Conservation (phyloP, 2,329 filamentous ascomycete species). For the Hymenoscyphus occultus region DNA sequence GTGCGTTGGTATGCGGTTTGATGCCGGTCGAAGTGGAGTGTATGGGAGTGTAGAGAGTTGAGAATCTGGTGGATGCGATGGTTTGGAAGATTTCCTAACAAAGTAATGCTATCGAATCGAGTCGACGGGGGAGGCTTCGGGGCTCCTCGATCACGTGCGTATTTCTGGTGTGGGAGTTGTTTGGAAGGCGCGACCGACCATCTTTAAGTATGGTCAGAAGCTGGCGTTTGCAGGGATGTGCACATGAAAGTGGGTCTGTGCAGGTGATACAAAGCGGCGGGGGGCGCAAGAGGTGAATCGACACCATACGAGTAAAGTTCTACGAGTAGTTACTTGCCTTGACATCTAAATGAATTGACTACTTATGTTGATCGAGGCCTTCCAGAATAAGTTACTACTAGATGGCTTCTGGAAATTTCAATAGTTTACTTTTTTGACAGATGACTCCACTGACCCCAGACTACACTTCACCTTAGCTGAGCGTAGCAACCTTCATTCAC, state of each 20-base stretch:
- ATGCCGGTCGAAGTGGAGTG: background rate
- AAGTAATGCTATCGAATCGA: background rate
- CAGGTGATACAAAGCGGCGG: background rate
- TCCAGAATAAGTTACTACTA: too few relatives aligned
- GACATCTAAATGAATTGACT: background rate
- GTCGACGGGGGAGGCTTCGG: background rate
- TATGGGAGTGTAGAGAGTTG: background rate
- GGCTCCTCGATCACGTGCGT: background rate
- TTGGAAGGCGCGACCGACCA: background rate
- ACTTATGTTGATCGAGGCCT: too few relatives aligned
- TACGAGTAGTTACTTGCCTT: background rate
- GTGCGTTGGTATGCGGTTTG: background rate
- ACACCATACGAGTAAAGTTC: background rate
- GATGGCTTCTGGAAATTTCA: too few relatives aligned
- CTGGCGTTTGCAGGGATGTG: background rate
- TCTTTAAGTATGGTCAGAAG: conserved; percentile 4
- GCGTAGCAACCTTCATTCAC: too few relatives aligned
- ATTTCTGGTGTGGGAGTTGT: background rate
- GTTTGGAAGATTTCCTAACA: background rate
- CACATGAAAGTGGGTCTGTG: background rate
- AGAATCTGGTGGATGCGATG: background rate
- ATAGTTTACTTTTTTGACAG: too few relatives aligned
- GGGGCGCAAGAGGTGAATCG: background rate
- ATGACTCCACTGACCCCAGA: too few relatives aligned
- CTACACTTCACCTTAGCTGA: too few relatives aligned